Evolutionary conservation across 2,329 filamentous ascomycete species (phyloP).

Genomic region (Neofusicoccum kwambonambiense): DNA sequence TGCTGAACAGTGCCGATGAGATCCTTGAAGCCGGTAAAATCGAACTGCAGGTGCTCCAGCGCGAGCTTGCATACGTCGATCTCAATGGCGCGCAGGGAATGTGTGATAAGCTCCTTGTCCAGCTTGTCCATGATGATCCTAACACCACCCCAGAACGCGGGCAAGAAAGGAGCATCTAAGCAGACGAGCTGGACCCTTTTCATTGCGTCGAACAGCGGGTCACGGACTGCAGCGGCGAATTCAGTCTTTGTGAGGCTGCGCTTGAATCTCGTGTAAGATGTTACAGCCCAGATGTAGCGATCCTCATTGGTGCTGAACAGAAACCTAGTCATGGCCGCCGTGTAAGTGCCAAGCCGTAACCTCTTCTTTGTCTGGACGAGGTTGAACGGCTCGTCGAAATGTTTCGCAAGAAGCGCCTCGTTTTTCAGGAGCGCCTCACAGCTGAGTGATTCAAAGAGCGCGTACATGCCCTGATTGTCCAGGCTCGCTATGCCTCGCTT

Average conservation of each 20-base stretch:
- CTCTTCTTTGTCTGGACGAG: slow-evolving; percentile 75
- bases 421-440: slow-evolving; percentile 72
- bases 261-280: slow-evolving; percentile 66
- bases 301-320: slow-evolving; percentile 70
- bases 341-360: slow-evolving; percentile 71
- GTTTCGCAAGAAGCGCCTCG: slow-evolving; percentile 51
- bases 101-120: slow-evolving; percentile 70
- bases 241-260: slow-evolving; percentile 66
- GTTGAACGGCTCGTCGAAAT: slow-evolving; percentile 81
- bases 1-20: slow-evolving; percentile 69
- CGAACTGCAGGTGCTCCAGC: slow-evolving; percentile 61
- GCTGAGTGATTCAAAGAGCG: slow-evolving; percentile 85
- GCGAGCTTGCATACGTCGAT: slow-evolving; percentile 62
- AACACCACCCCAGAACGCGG: slow-evolving; percentile 77
- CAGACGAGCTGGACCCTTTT: slow-evolving; percentile 59
- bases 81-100: slow-evolving; percentile 77
- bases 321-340: slow-evolving; percentile 82
- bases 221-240: slow-evolving; percentile 84
- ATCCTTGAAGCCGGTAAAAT: slow-evolving; percentile 58
- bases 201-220: slow-evolving; percentile 68
- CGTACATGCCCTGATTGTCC: slow-evolving; percentile 65
- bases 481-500: slow-evolving; percentile 52
- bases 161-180: slow-evolving; percentile 54
- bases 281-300: slow-evolving; percentile 66
- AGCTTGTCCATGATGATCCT: slow-evolving; percentile 71